Conservation (phyloP, 176 grass and related monocot species). For the Microstegium vimineum region DNA sequence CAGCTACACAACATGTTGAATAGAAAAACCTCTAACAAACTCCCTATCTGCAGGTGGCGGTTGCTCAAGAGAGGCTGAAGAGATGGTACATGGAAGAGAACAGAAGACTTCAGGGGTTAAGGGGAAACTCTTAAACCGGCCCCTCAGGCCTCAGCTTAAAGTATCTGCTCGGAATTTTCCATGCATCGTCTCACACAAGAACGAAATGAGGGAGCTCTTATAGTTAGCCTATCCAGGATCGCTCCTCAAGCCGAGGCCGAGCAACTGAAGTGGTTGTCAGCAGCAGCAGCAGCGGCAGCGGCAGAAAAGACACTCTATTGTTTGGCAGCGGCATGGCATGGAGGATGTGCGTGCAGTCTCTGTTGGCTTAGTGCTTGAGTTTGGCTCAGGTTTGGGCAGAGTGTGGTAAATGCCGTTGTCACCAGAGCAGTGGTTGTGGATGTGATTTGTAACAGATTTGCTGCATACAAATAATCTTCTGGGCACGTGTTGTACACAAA, state of each 20-base stretch:
- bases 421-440: not conserved
- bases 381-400: not conserved
- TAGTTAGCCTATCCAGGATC: not conserved
- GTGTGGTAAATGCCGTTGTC: too few relatives aligned
- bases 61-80: constrained; percentile 51
- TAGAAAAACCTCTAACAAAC: not conserved
- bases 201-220: not conserved
- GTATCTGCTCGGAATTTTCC: not conserved
- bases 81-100: constrained; percentile 57
- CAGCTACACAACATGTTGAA: not conserved
- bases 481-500: too few relatives aligned
- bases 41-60: constrained; percentile 39
- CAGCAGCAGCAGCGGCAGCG: not conserved
- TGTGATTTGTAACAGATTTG: not conserved
- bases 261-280: not conserved
- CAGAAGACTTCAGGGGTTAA: constrained; percentile 1
- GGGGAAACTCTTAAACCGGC: not conserved
- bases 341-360: not conserved
- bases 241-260: not conserved
- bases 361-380: not conserved
- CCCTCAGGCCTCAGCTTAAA: not conserved
- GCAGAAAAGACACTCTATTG: not conserved
- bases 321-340: not conserved
- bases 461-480: too few relatives aligned
- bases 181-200: not conserved